A percentile compares a stretch with the other conserved stretches of the same genome.
Conservation (phyloP, 805 yeast species). For the Yarrowia porcina region DNA sequence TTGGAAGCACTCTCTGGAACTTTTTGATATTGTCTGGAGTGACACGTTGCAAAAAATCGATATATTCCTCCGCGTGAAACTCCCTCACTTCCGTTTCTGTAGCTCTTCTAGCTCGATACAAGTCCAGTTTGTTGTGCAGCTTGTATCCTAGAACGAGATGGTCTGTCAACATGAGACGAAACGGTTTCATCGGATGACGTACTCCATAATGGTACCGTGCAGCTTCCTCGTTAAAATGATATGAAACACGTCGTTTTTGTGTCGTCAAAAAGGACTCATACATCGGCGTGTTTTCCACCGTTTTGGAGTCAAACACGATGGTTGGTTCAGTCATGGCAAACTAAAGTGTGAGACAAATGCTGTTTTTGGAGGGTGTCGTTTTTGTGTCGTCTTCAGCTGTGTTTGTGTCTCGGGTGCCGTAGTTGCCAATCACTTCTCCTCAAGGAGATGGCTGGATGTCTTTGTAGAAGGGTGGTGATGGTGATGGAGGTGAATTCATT, state of each 20-base stretch:
- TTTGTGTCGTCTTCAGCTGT: not conserved
- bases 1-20: slow-evolving; percentile 53
- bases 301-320: slow-evolving; percentile 44
- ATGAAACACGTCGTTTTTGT: slow-evolving; percentile 56
- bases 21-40: slow-evolving; percentile 71
- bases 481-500: slow-evolving; percentile 16
- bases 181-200: slow-evolving; percentile 98
- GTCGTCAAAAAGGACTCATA: slow-evolving; percentile 44
- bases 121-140: slow-evolving; percentile 83
- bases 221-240: slow-evolving; percentile 81
- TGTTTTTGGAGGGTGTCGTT: not conserved
- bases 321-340: slow-evolving; percentile 38
- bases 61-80: slow-evolving; percentile 86
- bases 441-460: no score
- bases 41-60: slow-evolving; percentile 68
- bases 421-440: no score
- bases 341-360: no score
- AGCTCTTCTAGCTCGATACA: slow-evolving; percentile 79
- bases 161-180: slow-evolving; percentile 88
- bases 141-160: slow-evolving; percentile 83
- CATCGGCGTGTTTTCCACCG: slow-evolving; percentile 45
- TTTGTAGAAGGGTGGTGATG: not conserved
- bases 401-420: no score
- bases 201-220: slow-evolving; percentile 86
- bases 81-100: slow-evolving; percentile 71